Conservation (phyloP, 495 filamentous ascomycete species). For the Podospora bellae-mahoneyi region DNA sequence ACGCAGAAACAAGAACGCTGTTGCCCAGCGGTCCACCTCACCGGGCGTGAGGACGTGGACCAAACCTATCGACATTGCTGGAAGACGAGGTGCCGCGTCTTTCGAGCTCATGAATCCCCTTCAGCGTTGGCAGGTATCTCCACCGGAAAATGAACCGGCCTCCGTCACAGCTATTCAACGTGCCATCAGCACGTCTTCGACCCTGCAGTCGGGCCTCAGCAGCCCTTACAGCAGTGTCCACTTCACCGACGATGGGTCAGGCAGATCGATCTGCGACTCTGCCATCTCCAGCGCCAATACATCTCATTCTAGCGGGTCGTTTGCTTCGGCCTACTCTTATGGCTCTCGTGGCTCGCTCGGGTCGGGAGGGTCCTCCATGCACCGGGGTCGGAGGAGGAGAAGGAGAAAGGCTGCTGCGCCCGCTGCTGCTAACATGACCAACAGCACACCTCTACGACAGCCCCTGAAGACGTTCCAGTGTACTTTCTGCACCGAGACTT, state of each 20-base stretch:
- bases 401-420: constrained; percentile 50
- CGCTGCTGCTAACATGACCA: neutral
- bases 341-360: constrained; percentile 64
- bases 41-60: constrained; percentile 52
- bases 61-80: constrained; percentile 67
- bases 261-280: constrained; percentile 64
- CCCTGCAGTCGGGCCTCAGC: constrained; percentile 50
- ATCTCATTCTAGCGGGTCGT: constrained; percentile 65
- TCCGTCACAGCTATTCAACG: constrained; percentile 73
- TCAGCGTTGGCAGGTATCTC: constrained; percentile 82
- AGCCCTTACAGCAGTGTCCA: constrained; percentile 52
- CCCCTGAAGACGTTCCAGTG: constrained; percentile 67
- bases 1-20: constrained; percentile 64
- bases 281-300: constrained; percentile 72
- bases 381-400: constrained; percentile 66
- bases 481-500: constrained; percentile 79
- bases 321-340: constrained; percentile 69
- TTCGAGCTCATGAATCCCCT: constrained; percentile 71
- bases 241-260: constrained; percentile 63
- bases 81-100: constrained; percentile 43
- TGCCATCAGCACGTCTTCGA: constrained; percentile 62
- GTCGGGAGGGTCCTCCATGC: constrained; percentile 55
- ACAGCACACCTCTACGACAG: constrained; percentile 20
- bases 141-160: constrained; percentile 84
- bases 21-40: constrained; percentile 54